These are phyloP conservation scores for Aspergillus uvarum DNA, from an alignment of 2,329 filamentous ascomycete species.

Conservation along the genomic window DNA sequence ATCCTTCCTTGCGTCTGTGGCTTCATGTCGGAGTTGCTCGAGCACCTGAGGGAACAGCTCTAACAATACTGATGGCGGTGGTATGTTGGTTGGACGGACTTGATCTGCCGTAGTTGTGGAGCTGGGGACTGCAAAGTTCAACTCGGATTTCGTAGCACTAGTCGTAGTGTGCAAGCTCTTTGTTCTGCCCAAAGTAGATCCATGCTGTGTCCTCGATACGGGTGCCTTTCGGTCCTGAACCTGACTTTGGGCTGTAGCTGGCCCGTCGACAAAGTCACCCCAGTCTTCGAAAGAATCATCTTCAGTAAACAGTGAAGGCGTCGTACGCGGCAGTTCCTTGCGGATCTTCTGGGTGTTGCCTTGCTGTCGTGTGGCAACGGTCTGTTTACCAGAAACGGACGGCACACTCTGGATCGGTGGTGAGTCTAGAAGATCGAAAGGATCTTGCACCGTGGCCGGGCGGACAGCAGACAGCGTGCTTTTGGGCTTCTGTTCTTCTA, in stretches of 20 bases:
- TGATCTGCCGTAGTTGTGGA: constrained; percentile 11
- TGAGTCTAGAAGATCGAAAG: constrained; percentile 23
- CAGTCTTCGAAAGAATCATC: constrained; percentile 40
- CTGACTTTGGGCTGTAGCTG: constrained; percentile 12
- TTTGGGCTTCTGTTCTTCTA: neutral
- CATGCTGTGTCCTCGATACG: neutral
- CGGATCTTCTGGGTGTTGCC: constrained; percentile 11
- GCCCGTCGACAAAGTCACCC: constrained; percentile 53
- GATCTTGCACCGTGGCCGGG: constrained; percentile 1
- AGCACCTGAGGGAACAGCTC: constrained; percentile 73
- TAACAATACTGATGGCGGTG: constrained; percentile 80
- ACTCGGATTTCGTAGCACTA: neutral
- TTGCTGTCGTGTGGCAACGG: neutral
- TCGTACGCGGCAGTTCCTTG: constrained; percentile 15
- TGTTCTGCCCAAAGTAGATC: neutral
- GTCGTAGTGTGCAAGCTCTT: neutral
- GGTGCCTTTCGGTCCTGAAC: constrained; percentile 11
- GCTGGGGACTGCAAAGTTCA: neutral
- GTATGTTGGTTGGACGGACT: constrained; percentile 77
- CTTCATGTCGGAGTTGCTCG: constrained; percentile 59
- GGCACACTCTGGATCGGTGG: constrained; percentile 29
- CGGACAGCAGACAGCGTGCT: neutral
- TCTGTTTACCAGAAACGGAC: constrained; percentile 9
- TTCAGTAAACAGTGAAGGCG: constrained; percentile 17
- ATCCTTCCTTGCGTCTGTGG: constrained; percentile 65